Conservation (phyloP, 441 rosid species). For the Syzygium syzygioides region DNA sequence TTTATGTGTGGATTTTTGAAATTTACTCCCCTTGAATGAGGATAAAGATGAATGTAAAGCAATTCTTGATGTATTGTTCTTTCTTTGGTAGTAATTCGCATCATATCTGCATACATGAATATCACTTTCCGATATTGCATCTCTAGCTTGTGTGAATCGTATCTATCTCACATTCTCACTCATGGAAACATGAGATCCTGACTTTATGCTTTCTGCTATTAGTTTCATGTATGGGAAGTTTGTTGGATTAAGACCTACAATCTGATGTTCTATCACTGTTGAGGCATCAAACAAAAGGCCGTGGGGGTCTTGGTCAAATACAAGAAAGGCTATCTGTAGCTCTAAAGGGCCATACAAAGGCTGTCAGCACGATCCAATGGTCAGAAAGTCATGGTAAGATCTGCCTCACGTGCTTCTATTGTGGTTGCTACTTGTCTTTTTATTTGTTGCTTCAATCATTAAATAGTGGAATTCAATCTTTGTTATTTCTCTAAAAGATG, state of each 20-base stretch:
- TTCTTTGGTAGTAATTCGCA: not conserved
- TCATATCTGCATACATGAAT: not conserved
- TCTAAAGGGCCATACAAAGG: conserved; percentile 51
- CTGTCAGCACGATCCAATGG: conserved; percentile 74
- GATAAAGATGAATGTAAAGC: not conserved
- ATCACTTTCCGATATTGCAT: not conserved
- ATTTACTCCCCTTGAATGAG: not conserved
- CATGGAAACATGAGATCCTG: not conserved
- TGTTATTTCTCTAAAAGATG: not conserved
- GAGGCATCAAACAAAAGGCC: conserved; percentile 28
- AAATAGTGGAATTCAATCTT: not conserved
- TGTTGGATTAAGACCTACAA: conserved; percentile 39
- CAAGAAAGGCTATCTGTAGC: conserved; percentile 41
- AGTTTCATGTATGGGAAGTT: conserved; percentile 51
- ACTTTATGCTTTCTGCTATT: conserved; percentile 8
- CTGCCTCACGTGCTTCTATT: not conserved
- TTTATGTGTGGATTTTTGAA: not conserved
- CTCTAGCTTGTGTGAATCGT: not conserved
- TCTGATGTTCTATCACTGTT: conserved; percentile 31
- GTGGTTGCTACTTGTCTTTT: not conserved
- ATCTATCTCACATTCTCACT: not conserved
- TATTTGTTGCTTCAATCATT: not conserved
- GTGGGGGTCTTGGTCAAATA: conserved; percentile 20
- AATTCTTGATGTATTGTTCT: not conserved
- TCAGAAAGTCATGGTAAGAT: conserved; percentile 62